These are phyloP conservation scores for Annulohypoxylon stygium DNA, from an alignment of 495 filamentous ascomycete genomes.

Conservation along the genomic window DNA sequence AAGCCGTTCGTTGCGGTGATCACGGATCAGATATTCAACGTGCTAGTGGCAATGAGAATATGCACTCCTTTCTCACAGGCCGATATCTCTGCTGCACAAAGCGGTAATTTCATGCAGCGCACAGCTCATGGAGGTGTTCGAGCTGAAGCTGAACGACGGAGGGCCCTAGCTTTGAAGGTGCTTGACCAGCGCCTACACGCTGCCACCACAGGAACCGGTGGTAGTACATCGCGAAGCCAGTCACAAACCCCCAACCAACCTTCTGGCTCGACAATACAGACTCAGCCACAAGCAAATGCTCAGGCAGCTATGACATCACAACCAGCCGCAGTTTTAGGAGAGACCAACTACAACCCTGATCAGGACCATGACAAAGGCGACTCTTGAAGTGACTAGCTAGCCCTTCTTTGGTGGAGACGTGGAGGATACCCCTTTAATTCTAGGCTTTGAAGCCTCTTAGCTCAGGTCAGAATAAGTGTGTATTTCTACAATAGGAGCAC, in stretches of 20 bases:
- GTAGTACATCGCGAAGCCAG: slow-evolving; percentile 56
- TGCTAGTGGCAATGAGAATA: slow-evolving; percentile 78
- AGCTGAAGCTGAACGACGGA: slow-evolving; percentile 91
- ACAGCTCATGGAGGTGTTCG: slow-evolving; percentile 77
- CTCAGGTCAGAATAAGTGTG: slow-evolving; percentile 27
- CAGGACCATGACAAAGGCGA: slow-evolving; percentile 62
- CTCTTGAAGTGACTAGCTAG: slow-evolving; percentile 25
- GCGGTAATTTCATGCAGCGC: slow-evolving; percentile 65
- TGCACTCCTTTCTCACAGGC: slow-evolving; percentile 89
- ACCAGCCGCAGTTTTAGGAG: slow-evolving; percentile 69
- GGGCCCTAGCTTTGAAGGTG: slow-evolving; percentile 89
- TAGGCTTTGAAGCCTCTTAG: slow-evolving; percentile 20
- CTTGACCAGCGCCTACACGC: slow-evolving; percentile 92
- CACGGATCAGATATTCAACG: slow-evolving; percentile 78
- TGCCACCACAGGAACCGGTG: slow-evolving; percentile 68
- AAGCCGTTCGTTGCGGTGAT: slow-evolving; percentile 81
- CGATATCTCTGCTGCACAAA: slow-evolving; percentile 80
- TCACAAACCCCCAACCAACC: slow-evolving; percentile 56
- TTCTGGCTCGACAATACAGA: slow-evolving; percentile 62
- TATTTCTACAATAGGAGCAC: slow-evolving; percentile 38
- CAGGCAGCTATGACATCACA: slow-evolving; percentile 62
- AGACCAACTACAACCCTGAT: slow-evolving; percentile 77
- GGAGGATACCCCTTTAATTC: slow-evolving; percentile 12
- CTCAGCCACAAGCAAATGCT: slow-evolving; percentile 62
- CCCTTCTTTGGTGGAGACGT: slow-evolving; percentile 5